phyloP scores from a whole-genome alignment of 768 basidiomycete genomes.

The Lactarius hengduanensis region DNA sequence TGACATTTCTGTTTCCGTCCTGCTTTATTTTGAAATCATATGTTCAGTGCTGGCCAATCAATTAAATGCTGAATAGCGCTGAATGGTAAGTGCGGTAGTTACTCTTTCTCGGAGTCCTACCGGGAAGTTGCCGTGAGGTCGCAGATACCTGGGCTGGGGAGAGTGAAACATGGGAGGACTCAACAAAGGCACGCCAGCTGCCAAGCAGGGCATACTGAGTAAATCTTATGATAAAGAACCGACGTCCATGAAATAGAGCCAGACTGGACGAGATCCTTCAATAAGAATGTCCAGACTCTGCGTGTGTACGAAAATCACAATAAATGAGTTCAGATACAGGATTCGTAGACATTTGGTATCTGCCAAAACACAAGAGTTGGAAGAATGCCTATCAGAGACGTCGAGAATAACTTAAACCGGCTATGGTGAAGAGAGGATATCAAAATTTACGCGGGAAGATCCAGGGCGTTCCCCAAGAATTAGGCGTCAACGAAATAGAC shows the following conservation, averaged over 20 bases:
- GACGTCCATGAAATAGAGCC: background rate
- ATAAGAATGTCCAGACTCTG: background rate
- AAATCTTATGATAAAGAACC: background rate
- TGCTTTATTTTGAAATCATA: no score
- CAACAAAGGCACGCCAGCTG: background rate
- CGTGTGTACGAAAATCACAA: background rate
- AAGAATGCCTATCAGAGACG: background rate
- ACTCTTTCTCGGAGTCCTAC: background rate
- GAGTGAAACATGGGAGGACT: background rate
- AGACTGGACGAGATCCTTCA: background rate
- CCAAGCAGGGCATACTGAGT: background rate
- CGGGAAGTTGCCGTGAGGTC: background rate
- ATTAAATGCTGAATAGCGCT: no score
- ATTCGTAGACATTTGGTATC: background rate
- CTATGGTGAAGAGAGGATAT: background rate
- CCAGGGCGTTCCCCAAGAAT: slow-evolving; percentile 9
- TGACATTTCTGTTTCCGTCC: no score
- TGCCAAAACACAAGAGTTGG: background rate
- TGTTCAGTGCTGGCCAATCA: no score
- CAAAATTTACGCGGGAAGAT: background rate
- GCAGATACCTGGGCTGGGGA: background rate
- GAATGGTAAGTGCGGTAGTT: no score
- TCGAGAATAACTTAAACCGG: background rate
- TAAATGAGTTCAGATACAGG: background rate
- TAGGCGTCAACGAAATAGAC: background rate